phyloP scores from a whole-genome alignment of 1,284 basidiomycete genomes.

The Puccinia novopanici region DNA sequence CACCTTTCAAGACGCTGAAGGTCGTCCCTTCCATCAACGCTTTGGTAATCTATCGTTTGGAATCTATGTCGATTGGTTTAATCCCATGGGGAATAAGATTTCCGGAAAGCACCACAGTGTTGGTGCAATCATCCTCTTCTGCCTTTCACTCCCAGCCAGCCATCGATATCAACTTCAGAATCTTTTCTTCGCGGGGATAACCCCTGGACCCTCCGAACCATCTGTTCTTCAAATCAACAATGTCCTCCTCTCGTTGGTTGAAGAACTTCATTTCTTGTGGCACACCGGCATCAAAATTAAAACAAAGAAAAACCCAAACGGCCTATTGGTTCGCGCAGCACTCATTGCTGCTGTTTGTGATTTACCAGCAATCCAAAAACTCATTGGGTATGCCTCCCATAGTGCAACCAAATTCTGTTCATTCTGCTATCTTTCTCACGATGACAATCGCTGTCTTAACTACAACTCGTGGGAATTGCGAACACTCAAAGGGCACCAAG shows the following conservation, averaged over 20 bases:
- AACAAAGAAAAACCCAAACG: background rate
- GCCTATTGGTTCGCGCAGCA: conserved; percentile 12
- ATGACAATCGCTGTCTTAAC: background rate
- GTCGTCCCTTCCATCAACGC: background rate
- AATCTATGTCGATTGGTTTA: conserved; percentile 43
- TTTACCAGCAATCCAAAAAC: conserved; percentile 30
- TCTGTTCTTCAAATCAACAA: conserved; percentile 40
- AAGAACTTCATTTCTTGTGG: conserved; percentile 23
- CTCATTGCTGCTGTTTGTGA: conserved; percentile 37
- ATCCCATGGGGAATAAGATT: conserved; percentile 36
- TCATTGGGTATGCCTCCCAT: conserved; percentile 45
- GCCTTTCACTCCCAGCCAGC: conserved; percentile 34
- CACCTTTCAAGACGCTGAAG: background rate
- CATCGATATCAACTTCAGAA: conserved; percentile 44
- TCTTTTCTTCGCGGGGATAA: conserved; percentile 39
- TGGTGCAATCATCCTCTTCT: conserved; percentile 41
- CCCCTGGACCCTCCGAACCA: conserved; percentile 35
- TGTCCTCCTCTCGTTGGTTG: conserved; percentile 6
- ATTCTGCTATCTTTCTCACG: conserved; percentile 32
- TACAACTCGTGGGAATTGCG: background rate
- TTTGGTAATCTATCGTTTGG: conserved; percentile 41
- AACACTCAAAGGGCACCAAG: conserved; percentile 5
- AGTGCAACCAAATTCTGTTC: conserved; percentile 37
- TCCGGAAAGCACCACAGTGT: conserved; percentile 35
- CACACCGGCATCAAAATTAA: background rate